These are phyloP conservation scores for Dictyophora rubrovolvata DNA, from an alignment of 768 basidiomycete genomes.

Conservation along the genomic window DNA sequence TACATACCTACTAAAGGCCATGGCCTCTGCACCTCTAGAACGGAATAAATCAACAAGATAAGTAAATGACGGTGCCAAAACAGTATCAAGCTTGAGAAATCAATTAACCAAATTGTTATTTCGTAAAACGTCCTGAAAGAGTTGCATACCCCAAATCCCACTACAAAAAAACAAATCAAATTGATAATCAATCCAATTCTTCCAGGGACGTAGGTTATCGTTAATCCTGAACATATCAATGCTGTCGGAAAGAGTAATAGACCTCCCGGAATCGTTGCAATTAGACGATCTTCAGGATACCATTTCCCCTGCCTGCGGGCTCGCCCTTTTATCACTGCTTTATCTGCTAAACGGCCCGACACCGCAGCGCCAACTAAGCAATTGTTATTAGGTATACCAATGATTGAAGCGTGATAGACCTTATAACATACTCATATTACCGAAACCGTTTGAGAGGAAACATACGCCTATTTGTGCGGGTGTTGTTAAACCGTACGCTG, in stretches of 20 bases:
- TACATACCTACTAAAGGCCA: conserved; percentile 41
- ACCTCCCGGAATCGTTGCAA: conserved; percentile 38
- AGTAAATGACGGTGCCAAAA: conserved; percentile 40
- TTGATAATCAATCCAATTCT: conserved; percentile 39
- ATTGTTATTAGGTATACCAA: background rate
- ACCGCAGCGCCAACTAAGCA: conserved; percentile 47
- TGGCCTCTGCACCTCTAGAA: conserved; percentile 49
- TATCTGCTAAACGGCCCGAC: conserved; percentile 50
- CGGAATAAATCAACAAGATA: conserved; percentile 56
- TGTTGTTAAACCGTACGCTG: background rate
- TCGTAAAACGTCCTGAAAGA: background rate
- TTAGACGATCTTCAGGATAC: conserved; percentile 62
- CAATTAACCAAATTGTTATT: background rate
- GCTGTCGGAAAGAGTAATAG: conserved; percentile 44
- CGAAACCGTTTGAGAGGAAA: background rate
- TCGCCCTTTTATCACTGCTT: conserved; percentile 37
- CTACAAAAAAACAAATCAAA: conserved; percentile 50
- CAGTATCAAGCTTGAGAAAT: background rate
- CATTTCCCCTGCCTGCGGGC: conserved; percentile 41
- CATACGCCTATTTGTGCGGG: background rate
- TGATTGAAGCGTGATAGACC: too few species aligned
- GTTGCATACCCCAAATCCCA: conserved; percentile 49
- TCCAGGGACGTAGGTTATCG: conserved; percentile 42
- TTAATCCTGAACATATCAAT: conserved; percentile 36
- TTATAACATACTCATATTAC: background rate